Conservation (phyloP, 176 grass and related monocot species). For the Carex kokanica region DNA sequence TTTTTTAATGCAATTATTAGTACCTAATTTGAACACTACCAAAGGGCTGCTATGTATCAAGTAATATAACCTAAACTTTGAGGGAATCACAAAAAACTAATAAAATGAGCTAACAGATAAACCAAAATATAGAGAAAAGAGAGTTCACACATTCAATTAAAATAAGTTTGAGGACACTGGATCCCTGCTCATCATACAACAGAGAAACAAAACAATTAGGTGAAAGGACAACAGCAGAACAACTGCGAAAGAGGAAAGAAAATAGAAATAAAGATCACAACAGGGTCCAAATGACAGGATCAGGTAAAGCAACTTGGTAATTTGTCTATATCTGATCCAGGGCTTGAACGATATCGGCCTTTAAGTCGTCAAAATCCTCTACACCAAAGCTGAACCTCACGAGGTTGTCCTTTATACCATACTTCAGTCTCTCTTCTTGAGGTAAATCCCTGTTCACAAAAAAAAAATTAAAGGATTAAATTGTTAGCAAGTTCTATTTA, state of each 20-base stretch:
- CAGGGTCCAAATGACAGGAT: slow-evolving; percentile 10
- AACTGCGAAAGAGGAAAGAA: neutral
- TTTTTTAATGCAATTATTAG: too few relatives aligned
- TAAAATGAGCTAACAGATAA: neutral
- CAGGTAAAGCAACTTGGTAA: neutral
- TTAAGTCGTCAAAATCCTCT: slow-evolving; percentile 87
- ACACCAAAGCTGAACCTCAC: slow-evolving; percentile 97
- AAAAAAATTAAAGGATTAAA: neutral
- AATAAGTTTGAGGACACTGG: neutral
- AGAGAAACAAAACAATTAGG: neutral
- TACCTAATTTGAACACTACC: neutral
- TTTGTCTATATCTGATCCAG: slow-evolving; percentile 60
- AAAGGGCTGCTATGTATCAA: neutral
- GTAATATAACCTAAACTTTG: neutral
- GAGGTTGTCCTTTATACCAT: slow-evolving; percentile 95
- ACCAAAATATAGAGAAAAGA: slow-evolving; percentile 9
- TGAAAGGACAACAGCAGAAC: neutral
- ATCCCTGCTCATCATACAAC: slow-evolving; percentile 15
- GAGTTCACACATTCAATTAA: neutral
- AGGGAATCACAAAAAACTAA: neutral
- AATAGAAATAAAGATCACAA: slow-evolving; percentile 4
- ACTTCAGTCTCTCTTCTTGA: slow-evolving; percentile 74
- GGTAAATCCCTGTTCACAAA: slow-evolving; percentile 62
- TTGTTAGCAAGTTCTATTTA: neutral
- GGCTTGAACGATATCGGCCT: slow-evolving; percentile 84